These are phyloP conservation scores for Xylaria sp. DNA, from an alignment of 2,329 filamentous ascomycete species.

Conservation along the genomic window DNA sequence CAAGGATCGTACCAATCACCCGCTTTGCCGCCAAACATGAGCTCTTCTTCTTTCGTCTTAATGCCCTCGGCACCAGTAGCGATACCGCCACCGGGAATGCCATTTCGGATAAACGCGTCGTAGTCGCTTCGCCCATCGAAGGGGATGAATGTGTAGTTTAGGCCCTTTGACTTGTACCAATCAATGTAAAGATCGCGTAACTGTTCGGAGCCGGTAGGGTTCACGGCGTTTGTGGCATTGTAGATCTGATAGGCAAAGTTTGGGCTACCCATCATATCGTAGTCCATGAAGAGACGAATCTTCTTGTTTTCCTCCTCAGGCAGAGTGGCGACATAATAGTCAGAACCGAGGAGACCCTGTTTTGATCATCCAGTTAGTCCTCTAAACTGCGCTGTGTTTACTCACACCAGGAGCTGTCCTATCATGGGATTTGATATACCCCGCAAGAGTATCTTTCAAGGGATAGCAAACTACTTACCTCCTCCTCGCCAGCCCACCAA, in stretches of 20 bases:
- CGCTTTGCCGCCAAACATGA: conserved; percentile 60
- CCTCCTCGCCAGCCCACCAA: conserved; percentile 72
- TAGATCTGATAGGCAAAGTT: conserved; percentile 74
- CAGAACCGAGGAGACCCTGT: conserved; percentile 61
- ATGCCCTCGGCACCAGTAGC: conserved; percentile 68
- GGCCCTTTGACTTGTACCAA: conserved; percentile 66
- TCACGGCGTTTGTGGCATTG: conserved; percentile 71
- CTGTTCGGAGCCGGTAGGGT: conserved; percentile 73
- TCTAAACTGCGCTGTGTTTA: background rate
- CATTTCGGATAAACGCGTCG: conserved; percentile 50
- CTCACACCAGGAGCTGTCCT: too few relatives aligned
- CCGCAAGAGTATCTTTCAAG: too few relatives aligned
- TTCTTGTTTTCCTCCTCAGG: conserved; percentile 63
- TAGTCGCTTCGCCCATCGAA: conserved; percentile 85
- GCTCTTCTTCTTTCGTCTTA: conserved; percentile 59
- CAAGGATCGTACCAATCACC: conserved; percentile 60
- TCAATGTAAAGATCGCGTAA: conserved; percentile 70
- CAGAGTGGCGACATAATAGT: conserved; percentile 63
- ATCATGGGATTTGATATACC: too few relatives aligned
- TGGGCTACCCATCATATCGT: conserved; percentile 71
- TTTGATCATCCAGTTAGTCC: background rate
- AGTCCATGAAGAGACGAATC: conserved; percentile 71
- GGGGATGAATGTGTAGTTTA: conserved; percentile 71
- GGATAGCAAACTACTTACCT: too few relatives aligned
- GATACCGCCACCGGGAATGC: conserved; percentile 65